These are phyloP conservation scores for Coniophora puteana DNA, from an alignment of 1,284 basidiomycete species.

Conservation along the genomic window DNA sequence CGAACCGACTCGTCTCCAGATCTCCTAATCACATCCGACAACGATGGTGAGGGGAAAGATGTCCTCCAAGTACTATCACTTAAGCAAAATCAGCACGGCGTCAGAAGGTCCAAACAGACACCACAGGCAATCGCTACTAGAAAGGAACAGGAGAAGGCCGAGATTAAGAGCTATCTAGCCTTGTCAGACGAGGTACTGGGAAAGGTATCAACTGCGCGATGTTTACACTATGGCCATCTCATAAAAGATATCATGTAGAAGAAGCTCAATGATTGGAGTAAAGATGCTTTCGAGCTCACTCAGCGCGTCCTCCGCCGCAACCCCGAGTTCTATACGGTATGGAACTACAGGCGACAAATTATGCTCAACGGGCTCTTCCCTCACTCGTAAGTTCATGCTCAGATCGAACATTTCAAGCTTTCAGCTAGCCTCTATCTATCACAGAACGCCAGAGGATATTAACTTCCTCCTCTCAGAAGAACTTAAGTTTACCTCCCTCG, in stretches of 20 bases:
- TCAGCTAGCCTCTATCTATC: slow-evolving; percentile 6
- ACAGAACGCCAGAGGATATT: slow-evolving; percentile 59
- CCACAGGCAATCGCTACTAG: slow-evolving; percentile 63
- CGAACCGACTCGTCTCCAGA: no score
- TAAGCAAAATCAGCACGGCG: slow-evolving; percentile 70
- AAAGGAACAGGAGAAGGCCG: slow-evolving; percentile 66
- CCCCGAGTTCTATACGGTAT: slow-evolving; percentile 90
- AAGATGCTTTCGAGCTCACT: slow-evolving; percentile 69
- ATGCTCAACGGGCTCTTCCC: slow-evolving; percentile 72
- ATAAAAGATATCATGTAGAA: slow-evolving; percentile 45
- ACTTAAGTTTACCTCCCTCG: slow-evolving; percentile 74
- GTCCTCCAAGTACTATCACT: no score
- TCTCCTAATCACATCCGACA: no score
- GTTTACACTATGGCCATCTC: slow-evolving; percentile 1
- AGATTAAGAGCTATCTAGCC: slow-evolving; percentile 73
- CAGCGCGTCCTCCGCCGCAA: slow-evolving; percentile 77
- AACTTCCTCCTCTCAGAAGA: slow-evolving; percentile 69
- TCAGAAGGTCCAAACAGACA: slow-evolving; percentile 67
- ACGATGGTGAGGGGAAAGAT: no score
- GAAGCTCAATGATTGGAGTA: slow-evolving; percentile 58
- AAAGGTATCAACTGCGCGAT: slow-evolving; percentile 44
- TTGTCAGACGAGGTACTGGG: slow-evolving; percentile 63
- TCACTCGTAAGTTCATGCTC: slow-evolving; percentile 44
- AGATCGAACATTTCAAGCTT: neutral
- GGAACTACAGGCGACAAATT: slow-evolving; percentile 88